A percentile compares a stretch with the other conserved stretches of the same genome.
These are phyloP conservation scores for Diversispora eburnea DNA, from an alignment of 192 early-diverging fungal species.

Conservation along the genomic window DNA sequence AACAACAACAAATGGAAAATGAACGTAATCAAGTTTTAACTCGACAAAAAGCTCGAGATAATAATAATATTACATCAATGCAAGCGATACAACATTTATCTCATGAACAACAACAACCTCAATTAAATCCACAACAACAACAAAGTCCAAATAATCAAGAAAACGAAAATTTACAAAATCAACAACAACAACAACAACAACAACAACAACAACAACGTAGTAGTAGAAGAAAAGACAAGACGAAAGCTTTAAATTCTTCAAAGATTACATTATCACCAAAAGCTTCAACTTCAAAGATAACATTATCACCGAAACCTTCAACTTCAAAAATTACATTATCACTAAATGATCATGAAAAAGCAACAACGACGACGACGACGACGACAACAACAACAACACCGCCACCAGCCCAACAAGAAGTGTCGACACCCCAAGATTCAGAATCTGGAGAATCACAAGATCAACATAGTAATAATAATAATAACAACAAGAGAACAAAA, in stretches of 20 bases:
- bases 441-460: constrained; percentile 6
- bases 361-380: not conserved
- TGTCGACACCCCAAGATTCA: not conserved
- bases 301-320: not conserved
- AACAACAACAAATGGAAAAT: not conserved
- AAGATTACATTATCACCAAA: too few relatives aligned
- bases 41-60: not conserved
- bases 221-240: too few relatives aligned
- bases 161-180: too few relatives aligned
- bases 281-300: not conserved
- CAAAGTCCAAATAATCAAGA: too few relatives aligned
- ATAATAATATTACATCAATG: not conserved
- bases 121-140: too few relatives aligned
- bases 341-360: constrained; percentile 2
- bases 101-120: too few relatives aligned
- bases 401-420: not conserved
- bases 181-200: too few relatives aligned
- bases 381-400: not conserved
- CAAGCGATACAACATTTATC: too few relatives aligned
- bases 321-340: not conserved
- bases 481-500: not conserved
- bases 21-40: not conserved
- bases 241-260: too few relatives aligned
- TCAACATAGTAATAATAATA: not conserved
- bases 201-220: too few relatives aligned